Conservation (phyloP, 1,284 basidiomycete species). For the Microbotryum saponariae region DNA sequence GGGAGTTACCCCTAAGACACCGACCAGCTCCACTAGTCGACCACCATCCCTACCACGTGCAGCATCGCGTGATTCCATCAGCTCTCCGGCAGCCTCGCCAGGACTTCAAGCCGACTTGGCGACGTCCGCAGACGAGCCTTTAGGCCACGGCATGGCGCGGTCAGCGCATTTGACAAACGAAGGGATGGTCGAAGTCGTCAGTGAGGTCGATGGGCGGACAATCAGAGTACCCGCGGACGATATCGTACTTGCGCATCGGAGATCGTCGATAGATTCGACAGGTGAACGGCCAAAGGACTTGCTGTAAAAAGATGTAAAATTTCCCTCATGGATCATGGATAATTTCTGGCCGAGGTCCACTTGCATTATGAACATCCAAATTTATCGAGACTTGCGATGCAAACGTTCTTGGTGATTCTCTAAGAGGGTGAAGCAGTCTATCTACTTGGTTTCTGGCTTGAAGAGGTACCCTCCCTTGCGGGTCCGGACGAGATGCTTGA, state of each 20-base stretch:
- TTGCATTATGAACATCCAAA: no score
- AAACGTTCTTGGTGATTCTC: no score
- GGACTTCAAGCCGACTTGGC: constrained; percentile 11
- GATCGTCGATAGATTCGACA: neutral
- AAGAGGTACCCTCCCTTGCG: constrained; percentile 61
- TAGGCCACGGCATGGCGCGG: constrained; percentile 29
- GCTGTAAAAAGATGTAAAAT: no score
- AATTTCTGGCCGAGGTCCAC: no score
- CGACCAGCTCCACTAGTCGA: neutral
- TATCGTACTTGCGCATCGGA: constrained; percentile 1
- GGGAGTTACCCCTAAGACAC: neutral
- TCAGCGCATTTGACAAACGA: constrained; percentile 30
- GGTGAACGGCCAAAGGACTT: no score
- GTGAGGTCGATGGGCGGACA: constrained; percentile 22
- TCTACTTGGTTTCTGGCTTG: constrained; percentile 31
- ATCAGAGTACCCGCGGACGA: constrained; percentile 30
- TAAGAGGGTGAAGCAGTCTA: neutral
- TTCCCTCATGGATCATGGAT: no score
- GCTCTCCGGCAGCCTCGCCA: neutral
- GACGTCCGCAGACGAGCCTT: constrained; percentile 24
- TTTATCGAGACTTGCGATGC: no score
- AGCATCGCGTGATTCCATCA: no score
- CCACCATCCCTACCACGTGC: neutral
- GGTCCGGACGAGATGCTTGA: constrained; percentile 42
- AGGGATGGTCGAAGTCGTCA: constrained; percentile 26